phyloP scores from a whole-genome alignment of 2,329 filamentous ascomycete species.

The Fusarium coffeatum region DNA sequence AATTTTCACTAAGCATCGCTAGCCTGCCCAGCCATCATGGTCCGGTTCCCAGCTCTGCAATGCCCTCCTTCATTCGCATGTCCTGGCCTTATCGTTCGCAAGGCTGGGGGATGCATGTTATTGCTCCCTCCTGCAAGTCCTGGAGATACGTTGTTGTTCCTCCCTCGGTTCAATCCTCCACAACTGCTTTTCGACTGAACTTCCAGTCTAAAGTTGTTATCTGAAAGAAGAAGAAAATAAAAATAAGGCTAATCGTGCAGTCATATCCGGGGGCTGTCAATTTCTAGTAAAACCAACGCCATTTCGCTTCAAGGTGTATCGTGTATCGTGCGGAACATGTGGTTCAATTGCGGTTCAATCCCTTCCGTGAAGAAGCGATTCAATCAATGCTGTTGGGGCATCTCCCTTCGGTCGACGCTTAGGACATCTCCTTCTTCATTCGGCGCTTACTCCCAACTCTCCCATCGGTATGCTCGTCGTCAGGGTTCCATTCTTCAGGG shows the following conservation, averaged over 20 bases:
- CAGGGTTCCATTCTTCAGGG: slow-evolving; percentile 58
- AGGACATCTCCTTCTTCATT: slow-evolving; percentile 38
- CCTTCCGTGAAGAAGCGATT: no score
- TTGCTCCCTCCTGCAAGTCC: slow-evolving; percentile 3
- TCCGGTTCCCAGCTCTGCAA: slow-evolving; percentile 19
- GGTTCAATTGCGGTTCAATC: background rate
- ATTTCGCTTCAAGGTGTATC: background rate
- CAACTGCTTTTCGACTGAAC: background rate
- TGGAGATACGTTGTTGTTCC: slow-evolving; percentile 14
- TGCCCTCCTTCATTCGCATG: no score
- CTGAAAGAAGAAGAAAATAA: background rate
- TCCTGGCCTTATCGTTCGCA: no score
- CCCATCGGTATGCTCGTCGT: slow-evolving; percentile 52
- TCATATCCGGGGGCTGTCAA: slow-evolving; percentile 11
- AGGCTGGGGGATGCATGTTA: no score
- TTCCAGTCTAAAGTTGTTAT: background rate
- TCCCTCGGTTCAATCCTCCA: background rate
- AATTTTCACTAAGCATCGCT: slow-evolving; percentile 42
- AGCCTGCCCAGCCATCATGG: slow-evolving; percentile 34
- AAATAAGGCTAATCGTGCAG: slow-evolving; percentile 5
- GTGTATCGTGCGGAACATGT: background rate
- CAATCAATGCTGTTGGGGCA: background rate
- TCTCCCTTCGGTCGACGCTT: background rate
- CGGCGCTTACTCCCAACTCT: slow-evolving; percentile 46
- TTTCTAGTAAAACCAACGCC: slow-evolving; percentile 13